Evolutionary conservation across 2,329 filamentous ascomycete species (phyloP).

Genomic region (Ceratocystis lukuohia): DNA sequence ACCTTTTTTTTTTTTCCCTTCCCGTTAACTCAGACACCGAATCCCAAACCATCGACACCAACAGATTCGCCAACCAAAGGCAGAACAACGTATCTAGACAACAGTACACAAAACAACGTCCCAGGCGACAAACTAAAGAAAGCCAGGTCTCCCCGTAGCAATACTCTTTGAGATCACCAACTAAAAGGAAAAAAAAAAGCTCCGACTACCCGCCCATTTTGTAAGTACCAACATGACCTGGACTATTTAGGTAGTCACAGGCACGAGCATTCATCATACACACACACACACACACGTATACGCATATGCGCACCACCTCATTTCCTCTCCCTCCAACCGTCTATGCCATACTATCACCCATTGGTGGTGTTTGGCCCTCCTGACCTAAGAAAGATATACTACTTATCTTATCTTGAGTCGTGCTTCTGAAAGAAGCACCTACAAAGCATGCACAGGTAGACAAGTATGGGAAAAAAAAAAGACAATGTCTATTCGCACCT

Average conservation of each 20-base stretch:
- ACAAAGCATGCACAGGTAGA: neutral
- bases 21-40: constrained; percentile 5
- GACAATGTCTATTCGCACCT: neutral
- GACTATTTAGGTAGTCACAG: neutral
- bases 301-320: neutral
- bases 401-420: neutral
- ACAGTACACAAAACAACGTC: neutral
- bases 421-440: neutral
- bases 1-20: neutral
- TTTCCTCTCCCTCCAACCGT: neutral
- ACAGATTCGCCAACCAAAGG: neutral
- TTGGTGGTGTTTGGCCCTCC: neutral
- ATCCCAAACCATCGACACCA: neutral
- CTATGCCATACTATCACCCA: neutral
- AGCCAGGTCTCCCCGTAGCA: neutral
- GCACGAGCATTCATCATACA: neutral
- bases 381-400: neutral
- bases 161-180: neutral
- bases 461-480: neutral
- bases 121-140: neutral
- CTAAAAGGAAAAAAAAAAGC: neutral
- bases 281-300: neutral
- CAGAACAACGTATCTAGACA: neutral
- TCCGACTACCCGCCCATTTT: neutral
- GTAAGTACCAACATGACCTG: neutral